Percentiles rank a stretch among this genome's conserved stretches.
These are phyloP conservation scores for Rhodotorula mucilaginosa DNA, from an alignment of 1,284 basidiomycete species.

Conservation along the genomic window DNA sequence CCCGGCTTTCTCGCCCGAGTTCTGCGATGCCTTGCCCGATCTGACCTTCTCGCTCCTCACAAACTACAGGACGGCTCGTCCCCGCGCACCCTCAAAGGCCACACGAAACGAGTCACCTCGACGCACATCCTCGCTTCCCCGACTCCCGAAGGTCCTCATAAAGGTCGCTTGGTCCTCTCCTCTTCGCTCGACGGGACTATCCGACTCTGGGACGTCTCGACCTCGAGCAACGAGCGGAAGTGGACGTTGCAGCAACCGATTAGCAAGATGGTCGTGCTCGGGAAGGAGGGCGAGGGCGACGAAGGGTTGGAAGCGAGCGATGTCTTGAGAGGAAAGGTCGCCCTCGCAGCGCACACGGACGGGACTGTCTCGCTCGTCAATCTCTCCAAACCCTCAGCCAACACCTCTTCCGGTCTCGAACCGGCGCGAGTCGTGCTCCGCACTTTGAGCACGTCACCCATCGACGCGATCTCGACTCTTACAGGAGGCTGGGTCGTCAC, in stretches of 20 bases:
- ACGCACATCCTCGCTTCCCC: conserved; percentile 36
- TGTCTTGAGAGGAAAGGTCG: not conserved
- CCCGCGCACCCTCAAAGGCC: conserved; percentile 51
- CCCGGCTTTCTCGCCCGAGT: conserved; percentile 51
- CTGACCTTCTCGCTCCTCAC: conserved; percentile 49
- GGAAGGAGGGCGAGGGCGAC: not conserved
- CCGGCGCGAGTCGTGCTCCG: not conserved
- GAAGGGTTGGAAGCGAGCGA: not conserved
- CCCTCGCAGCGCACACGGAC: conserved; percentile 23
- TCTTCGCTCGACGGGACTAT: conserved; percentile 55
- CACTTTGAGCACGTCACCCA: not conserved
- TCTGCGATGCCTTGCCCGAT: conserved; percentile 47
- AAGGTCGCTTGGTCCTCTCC: conserved; percentile 36
- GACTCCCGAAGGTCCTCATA: conserved; percentile 10
- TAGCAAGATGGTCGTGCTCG: conserved; percentile 6
- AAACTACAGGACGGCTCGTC: conserved; percentile 57
- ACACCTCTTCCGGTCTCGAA: not conserved
- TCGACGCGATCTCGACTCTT: conserved; percentile 2
- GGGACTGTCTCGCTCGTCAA: conserved; percentile 18
- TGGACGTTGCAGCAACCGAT: conserved; percentile 28
- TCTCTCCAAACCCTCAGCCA: not conserved
- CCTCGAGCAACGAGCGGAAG: conserved; percentile 1
- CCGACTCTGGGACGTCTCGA: conserved; percentile 35
- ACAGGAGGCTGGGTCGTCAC: not conserved
- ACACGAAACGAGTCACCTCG: conserved; percentile 46